Conservation (phyloP, 1,139 yeast species). For the Groenewaldozyma auringiensis region DNA sequence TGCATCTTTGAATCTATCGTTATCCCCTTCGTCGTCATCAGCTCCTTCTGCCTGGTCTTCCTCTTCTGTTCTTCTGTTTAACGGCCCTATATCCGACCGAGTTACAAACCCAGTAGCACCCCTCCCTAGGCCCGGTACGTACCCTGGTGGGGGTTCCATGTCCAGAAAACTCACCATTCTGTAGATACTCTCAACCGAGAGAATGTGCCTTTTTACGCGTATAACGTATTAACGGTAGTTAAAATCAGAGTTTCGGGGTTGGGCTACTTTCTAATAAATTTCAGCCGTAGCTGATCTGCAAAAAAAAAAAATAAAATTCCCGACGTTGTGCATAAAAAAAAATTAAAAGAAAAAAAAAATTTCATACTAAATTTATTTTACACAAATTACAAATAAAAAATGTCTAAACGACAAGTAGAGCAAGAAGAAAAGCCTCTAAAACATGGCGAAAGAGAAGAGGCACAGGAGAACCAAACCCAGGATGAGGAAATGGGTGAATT, state of each 20-base stretch:
- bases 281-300: too few species aligned
- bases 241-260: too few species aligned
- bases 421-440: conserved; percentile 24
- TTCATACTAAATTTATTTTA: neutral
- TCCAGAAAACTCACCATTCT: conserved; percentile 46
- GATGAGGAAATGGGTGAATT: conserved; percentile 73
- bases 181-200: neutral
- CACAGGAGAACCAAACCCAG: conserved; percentile 20
- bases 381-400: neutral
- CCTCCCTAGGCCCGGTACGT: conserved; percentile 87
- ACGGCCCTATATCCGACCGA: conserved; percentile 63
- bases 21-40: conserved; percentile 28
- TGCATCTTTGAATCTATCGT: conserved; percentile 33
- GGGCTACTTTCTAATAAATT: too few species aligned
- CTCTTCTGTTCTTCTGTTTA: conserved; percentile 35
- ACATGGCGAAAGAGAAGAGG: conserved; percentile 15
- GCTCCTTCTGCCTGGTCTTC: conserved; percentile 32
- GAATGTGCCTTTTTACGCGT: too few species aligned
- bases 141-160: conserved; percentile 84
- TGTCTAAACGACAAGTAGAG: conserved; percentile 1
- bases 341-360: too few species aligned
- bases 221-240: too few species aligned
- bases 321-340: too few species aligned
- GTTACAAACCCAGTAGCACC: conserved; percentile 95
- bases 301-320: too few species aligned